Percentiles rank a stretch among this genome's conserved stretches.
Conservation (phyloP, 805 yeast species). For the Candida arabinofermentans region DNA sequence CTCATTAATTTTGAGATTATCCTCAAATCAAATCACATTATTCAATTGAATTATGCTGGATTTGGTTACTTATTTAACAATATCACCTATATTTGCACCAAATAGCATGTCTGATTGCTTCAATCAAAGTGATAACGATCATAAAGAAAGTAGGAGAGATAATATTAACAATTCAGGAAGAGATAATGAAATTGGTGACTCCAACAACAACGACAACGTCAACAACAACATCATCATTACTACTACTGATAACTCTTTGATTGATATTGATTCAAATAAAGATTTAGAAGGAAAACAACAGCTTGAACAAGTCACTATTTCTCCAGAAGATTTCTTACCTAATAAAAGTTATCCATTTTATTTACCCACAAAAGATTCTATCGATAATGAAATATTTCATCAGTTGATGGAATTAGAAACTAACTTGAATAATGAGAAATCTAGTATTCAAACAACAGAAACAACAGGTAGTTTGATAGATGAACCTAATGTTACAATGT, state of each 20-base stretch:
- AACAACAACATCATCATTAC: neutral
- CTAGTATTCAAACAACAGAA: neutral
- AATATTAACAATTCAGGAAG: neutral
- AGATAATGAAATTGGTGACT: neutral
- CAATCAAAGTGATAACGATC: neutral
- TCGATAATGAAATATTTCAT: neutral
- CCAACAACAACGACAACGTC: neutral
- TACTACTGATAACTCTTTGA: neutral
- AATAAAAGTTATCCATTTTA: neutral
- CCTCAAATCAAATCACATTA: too few species aligned
- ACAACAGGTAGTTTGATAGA: too few species aligned
- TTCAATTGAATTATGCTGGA: too few species aligned
- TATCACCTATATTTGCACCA: neutral
- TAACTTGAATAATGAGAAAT: neutral
- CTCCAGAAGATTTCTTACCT: too few species aligned
- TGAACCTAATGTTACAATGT: too few species aligned
- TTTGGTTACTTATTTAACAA: neutral
- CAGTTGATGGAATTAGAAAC: neutral
- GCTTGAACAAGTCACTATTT: neutral
- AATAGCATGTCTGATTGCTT: neutral
- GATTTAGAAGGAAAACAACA: neutral
- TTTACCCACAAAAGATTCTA: neutral
- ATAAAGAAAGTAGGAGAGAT: neutral
- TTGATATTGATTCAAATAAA: too few species aligned
- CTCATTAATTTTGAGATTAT: too few species aligned